A percentile compares a stretch with the other conserved stretches of the same genome.
These are phyloP conservation scores for Mycena polygramma DNA, from an alignment of 768 basidiomycete species.

Conservation along the genomic window DNA sequence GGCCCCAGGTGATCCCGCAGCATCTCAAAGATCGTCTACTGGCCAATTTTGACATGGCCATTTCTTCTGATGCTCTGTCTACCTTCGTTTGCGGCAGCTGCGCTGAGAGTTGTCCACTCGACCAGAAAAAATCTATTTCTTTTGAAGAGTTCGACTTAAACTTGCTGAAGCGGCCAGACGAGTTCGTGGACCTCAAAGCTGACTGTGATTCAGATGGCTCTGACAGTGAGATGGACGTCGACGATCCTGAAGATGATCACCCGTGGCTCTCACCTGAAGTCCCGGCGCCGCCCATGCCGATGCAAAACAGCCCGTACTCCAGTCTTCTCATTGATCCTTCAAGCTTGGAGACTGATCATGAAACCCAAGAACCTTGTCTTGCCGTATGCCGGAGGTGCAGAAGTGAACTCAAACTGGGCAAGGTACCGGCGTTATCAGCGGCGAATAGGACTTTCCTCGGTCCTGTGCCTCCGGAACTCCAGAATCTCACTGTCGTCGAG, in stretches of 20 bases:
- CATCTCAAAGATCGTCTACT: neutral
- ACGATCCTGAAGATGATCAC: neutral
- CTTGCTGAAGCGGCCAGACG: neutral
- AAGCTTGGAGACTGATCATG: neutral
- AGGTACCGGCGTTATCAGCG: neutral
- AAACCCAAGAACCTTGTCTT: neutral
- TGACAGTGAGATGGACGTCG: neutral
- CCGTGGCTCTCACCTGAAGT: neutral
- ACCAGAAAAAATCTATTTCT: neutral
- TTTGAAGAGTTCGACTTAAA: neutral
- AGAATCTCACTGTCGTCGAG: slow-evolving; percentile 37
- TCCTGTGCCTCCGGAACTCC: neutral
- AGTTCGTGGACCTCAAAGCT: neutral
- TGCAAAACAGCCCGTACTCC: neutral
- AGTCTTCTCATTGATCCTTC: neutral
- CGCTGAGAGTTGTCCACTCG: neutral
- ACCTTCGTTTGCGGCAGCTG: neutral
- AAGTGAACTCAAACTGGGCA: too few species aligned
- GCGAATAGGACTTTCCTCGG: slow-evolving; percentile 15
- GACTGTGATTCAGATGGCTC: too few species aligned
- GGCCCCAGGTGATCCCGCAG: neutral
- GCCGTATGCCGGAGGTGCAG: neutral
- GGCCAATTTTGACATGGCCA: neutral
- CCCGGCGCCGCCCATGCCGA: neutral
- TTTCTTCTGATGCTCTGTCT: neutral